A percentile compares a stretch with the other conserved stretches of the same genome.
Conservation (phyloP, 2,329 filamentous ascomycete genomes). For the Fusarium longipes region DNA sequence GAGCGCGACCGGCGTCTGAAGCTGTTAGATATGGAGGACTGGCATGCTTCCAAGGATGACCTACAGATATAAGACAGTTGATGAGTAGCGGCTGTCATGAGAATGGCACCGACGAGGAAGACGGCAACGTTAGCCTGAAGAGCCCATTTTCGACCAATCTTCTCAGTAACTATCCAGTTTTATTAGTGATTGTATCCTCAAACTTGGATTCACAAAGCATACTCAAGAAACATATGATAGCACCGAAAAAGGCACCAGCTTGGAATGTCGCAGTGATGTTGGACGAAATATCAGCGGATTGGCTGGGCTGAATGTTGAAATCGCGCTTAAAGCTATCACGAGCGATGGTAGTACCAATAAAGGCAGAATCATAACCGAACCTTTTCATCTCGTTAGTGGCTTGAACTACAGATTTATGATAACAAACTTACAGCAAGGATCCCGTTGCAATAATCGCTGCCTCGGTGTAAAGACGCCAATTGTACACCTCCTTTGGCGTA, state of each 20-base stretch:
- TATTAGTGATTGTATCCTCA: not conserved
- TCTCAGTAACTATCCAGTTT: slow-evolving; percentile 54
- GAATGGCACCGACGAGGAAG: slow-evolving; percentile 58
- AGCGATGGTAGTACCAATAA: slow-evolving; percentile 66
- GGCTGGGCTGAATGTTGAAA: slow-evolving; percentile 48
- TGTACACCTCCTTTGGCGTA: slow-evolving; percentile 66
- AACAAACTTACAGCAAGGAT: slow-evolving; percentile 52
- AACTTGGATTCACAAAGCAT: not conserved
- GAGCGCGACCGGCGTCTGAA: slow-evolving; percentile 66
- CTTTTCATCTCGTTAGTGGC: slow-evolving; percentile 40
- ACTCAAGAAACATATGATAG: slow-evolving; percentile 59
- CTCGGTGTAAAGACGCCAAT: slow-evolving; percentile 61
- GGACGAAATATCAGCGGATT: slow-evolving; percentile 50
- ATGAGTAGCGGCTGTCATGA: slow-evolving; percentile 56
- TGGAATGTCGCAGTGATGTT: slow-evolving; percentile 62
- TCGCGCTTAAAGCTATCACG: slow-evolving; percentile 60
- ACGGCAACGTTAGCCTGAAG: slow-evolving; percentile 59
- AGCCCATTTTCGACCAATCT: slow-evolving; percentile 62
- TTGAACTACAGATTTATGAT: fast-evolving
- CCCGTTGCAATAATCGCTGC: slow-evolving; percentile 62
- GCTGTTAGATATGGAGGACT: not conserved
- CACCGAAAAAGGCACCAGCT: slow-evolving; percentile 65
- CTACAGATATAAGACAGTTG: slow-evolving; percentile 58
- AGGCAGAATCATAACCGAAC: slow-evolving; percentile 65
- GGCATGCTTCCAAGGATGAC: not conserved